These are phyloP conservation scores for Fragilaria radians DNA, from an alignment of 108 stramenopile species.

Conservation along the genomic window DNA sequence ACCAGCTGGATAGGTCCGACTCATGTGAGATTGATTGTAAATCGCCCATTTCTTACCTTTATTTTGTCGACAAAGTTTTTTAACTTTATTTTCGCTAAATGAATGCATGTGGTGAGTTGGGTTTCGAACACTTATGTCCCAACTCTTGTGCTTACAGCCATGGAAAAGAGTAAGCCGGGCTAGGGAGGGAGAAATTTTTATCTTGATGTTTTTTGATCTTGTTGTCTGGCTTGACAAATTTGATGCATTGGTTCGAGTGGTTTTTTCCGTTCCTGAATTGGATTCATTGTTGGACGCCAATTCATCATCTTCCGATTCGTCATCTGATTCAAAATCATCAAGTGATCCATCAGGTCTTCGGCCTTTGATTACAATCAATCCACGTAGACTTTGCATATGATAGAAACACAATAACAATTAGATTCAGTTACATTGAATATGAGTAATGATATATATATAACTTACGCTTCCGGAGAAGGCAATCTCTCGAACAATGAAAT, in stretches of 20 bases:
- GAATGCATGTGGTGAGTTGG: conserved; percentile 74
- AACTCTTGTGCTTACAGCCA: conserved; percentile 44
- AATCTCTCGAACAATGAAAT: conserved; percentile 29
- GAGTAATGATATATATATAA: conserved; percentile 3
- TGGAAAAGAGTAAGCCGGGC: conserved; percentile 72
- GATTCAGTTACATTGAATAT: conserved; percentile 23
- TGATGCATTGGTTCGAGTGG: neutral
- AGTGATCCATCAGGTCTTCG: conserved; percentile 32
- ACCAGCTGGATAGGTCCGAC: conserved; percentile 86
- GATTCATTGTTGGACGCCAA: neutral
- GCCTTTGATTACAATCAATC: conserved; percentile 86
- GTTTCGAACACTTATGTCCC: conserved; percentile 28
- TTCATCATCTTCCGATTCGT: conserved; percentile 33
- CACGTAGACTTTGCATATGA: conserved; percentile 37
- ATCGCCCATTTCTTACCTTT: conserved; percentile 57
- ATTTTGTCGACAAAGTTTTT: conserved; percentile 16
- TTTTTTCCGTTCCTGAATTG: neutral
- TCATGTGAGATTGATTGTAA: conserved; percentile 83
- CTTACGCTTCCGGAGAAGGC: conserved; percentile 69
- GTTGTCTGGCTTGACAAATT: neutral
- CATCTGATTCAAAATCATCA: conserved; percentile 23
- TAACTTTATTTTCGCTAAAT: conserved; percentile 63
- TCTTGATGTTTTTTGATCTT: neutral
- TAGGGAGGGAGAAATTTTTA: conserved; percentile 40
- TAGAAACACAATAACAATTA: conserved; percentile 26